phyloP scores from a whole-genome alignment of 768 basidiomycete genomes.

The Boletus subparvulus region DNA sequence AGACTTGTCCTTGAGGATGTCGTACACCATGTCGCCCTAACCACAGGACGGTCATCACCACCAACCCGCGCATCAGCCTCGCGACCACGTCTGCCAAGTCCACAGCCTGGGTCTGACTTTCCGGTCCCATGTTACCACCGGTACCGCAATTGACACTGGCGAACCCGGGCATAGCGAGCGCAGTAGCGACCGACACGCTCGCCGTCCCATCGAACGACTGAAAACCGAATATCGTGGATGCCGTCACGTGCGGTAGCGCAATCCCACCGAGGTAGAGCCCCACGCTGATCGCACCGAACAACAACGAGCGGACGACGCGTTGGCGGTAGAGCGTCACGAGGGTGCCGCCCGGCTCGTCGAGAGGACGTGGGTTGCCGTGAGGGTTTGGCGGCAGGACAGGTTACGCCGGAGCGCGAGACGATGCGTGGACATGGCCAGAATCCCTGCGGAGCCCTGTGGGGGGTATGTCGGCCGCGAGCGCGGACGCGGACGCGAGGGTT shows the following conservation, averaged over 20 bases:
- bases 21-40: background rate
- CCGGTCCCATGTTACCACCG: background rate
- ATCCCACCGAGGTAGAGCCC: conserved; percentile 11
- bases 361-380: background rate
- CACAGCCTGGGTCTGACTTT: background rate
- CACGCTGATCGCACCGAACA: background rate
- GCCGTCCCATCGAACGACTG: conserved; percentile 10
- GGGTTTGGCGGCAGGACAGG: background rate
- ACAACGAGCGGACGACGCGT: too few species aligned
- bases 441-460: too few species aligned
- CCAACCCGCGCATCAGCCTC: background rate
- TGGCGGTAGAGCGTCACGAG: background rate
- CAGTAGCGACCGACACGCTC: background rate
- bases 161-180: background rate
- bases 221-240: conserved; percentile 4
- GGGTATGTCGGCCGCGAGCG: too few species aligned
- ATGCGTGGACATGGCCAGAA: too few species aligned
- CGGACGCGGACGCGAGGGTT: too few species aligned
- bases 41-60: background rate
- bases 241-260: conserved; percentile 11
- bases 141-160: too few species aligned
- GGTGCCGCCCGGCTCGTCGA: background rate
- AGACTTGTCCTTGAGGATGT: too few species aligned
- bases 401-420: background rate
- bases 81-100: background rate